Evolutionary conservation across 345 rosid species (phyloP).

Genomic region (Psidium guajava): DNA sequence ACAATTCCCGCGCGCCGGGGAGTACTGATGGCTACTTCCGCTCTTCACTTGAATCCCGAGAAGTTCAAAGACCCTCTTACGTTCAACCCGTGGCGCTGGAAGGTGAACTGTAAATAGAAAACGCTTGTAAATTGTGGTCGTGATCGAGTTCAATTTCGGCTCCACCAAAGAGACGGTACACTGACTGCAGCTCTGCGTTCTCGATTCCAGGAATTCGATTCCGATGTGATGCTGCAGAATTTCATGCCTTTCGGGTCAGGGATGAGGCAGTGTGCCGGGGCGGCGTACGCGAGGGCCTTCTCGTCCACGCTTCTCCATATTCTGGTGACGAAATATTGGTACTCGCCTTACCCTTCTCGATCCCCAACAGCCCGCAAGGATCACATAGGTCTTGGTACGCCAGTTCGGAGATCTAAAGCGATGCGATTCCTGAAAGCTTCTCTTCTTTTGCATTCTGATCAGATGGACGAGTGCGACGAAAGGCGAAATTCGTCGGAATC

Average conservation of each 20-base stretch:
- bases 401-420: neutral
- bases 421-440: neutral
- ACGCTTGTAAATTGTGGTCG: neutral
- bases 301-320: conserved; percentile 11
- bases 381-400: neutral
- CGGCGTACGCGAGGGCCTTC: conserved; percentile 6
- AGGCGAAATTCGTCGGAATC: neutral
- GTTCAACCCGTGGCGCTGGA: conserved; percentile 19
- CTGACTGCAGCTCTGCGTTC: neutral
- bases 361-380: neutral
- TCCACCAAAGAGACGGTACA: neutral
- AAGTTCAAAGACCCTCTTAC: conserved; percentile 9
- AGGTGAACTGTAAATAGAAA: neutral
- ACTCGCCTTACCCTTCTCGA: neutral
- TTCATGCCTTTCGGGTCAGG: conserved; percentile 22
- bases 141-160: neutral
- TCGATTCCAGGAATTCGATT: neutral
- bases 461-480: neutral
- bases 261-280: conserved; percentile 14
- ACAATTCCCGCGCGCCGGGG: conserved; percentile 12
- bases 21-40: neutral
- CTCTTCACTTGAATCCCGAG: conserved; percentile 6
- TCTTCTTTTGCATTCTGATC: neutral
- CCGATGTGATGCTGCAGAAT: conserved; percentile 6
- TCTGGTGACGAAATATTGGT: conserved; percentile 15